Base-by-base conservation (phyloP, 352 stramenopile species). In the Globisporangium spiculum region DNA sequence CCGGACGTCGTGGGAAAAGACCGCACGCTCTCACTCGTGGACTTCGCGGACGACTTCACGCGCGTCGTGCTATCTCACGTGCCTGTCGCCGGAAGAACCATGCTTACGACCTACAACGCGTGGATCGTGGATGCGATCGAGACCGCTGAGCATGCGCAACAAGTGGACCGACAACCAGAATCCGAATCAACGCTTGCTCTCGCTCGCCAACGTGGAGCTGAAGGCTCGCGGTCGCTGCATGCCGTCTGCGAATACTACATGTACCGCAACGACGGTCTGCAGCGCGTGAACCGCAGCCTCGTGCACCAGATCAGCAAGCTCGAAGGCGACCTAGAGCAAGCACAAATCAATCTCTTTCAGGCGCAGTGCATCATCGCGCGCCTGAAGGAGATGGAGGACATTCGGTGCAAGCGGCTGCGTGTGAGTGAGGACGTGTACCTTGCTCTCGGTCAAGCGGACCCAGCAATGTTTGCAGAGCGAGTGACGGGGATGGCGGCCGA, bases 231-330 rank as follows among this genome's bases (percentile, higher is more conserved):
- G 3, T 54, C 32, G 22, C 54, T 55, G 18, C 63, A 68, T 2
- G 41, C 10, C 0, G 50, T 68, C 14, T 68, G 54, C 38, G 60
- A 68, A 24, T 57, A 34, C n/a, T 44, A 66, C 22, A 22, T 71
- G 34, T 66, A 66, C 50, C 58, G 50, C 20, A 71, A 63, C 41
- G 58, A 71, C 38, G 58, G 48, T 0, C 58, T 71, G 3, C 48
- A 48, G 26, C 66, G 32, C 34, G 38, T 63, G 60, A 68, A 72
- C 34, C 44, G 44, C n/a, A 67, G 41, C 14, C 60, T 72, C 24
- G 60, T 68, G 41, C 36, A 52, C 34, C 68, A 74, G 20, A 58
- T 74, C 48, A 44, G 67, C 12, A 18, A 48, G 50, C 64, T 74
- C 30, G 52, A 71, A 36, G 24, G 53, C 20, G 55, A 55, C 5